Evolutionary conservation across 495 filamentous ascomycete genomes (phyloP), one percentile per base, ranked within the genome.

Genomic region (Trichocladium antarcticum): DNA sequence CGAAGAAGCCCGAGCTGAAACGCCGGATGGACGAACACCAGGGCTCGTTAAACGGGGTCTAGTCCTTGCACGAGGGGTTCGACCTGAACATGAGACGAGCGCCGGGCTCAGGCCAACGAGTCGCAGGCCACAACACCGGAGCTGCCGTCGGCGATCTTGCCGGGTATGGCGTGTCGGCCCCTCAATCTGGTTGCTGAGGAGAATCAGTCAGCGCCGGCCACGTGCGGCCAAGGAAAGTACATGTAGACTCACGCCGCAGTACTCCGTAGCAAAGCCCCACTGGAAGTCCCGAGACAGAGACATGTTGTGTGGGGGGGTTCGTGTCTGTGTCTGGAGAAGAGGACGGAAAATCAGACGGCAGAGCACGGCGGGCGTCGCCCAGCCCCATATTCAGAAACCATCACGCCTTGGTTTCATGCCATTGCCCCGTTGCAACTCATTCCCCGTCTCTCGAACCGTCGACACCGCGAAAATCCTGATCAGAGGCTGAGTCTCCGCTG

Each of bases 211-310:
- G 34, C 21, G n/a, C n/a, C n/a, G n/a, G n/a, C n/a, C n/a, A n/a
- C n/a, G n/a, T n/a, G n/a, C n/a, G n/a, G n/a, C n/a, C n/a, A 11
- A 10, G 11, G 29, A 22, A 17, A 16, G 43, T 15, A 12, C 5
- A 17, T 2, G 5, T 21, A 49, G 50, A 73, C 73, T 66, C 60
- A 85, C 81, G 78, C 74, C 53, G 84, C 84, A 34, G 84, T n/a
- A n/a, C n/a, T n/a, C n/a, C n/a, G n/a, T 90, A 54, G 85, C 83
- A 64, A 85, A 90, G 45, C 84, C 85, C 85, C 85, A 89, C 50
- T 85, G 62, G 62, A 89, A 89, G 61, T 86, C 84, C 42, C 78
- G 74, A 37, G 80, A 82, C 48, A 89, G 72, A 60, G 71, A 73
- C 70, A 73, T 72, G 55, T 49, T 66, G 52, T 72, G 55, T 49